phyloP scores from a whole-genome alignment of 305 asterid genomes.

The Solanum hybrid region DNA sequence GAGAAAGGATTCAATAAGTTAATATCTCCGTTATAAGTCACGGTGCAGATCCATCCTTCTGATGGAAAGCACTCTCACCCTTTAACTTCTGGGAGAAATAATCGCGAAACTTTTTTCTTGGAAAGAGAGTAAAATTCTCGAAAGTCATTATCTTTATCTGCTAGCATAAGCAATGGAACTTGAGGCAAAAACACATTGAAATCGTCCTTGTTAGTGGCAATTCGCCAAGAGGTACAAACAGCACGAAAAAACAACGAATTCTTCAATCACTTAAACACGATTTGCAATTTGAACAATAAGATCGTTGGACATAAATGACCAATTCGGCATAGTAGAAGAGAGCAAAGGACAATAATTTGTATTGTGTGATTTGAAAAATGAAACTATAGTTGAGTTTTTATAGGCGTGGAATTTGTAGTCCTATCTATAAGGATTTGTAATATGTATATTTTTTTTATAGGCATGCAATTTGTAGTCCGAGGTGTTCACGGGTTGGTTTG shows the following conservation, averaged over 20 bases:
- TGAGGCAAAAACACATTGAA: not conserved
- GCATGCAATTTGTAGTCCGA: not conserved
- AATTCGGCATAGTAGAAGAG: not conserved
- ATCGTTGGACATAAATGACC: not conserved
- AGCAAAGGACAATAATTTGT: not conserved
- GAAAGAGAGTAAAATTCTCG: not conserved
- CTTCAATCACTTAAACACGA: not conserved
- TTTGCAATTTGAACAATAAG: not conserved
- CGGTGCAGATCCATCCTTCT: not conserved
- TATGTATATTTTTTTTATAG: not conserved
- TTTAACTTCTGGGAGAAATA: not conserved
- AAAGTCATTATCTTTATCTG: not conserved
- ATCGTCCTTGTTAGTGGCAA: not conserved
- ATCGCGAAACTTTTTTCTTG: not conserved
- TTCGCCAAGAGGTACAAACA: not conserved
- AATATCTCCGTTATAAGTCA: not conserved
- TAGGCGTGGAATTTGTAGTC: not conserved
- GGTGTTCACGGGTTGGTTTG: too few relatives aligned
- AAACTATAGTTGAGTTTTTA: too few relatives aligned
- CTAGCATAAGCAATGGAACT: conserved; percentile 1
- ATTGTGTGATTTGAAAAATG: not conserved
- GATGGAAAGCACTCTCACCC: not conserved
- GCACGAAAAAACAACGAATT: not conserved
- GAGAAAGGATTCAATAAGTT: not conserved
- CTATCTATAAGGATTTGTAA: not conserved